Evolutionary conservation across 2,329 filamentous ascomycete genomes (phyloP).

Genomic region (Pyricularia sp.): DNA sequence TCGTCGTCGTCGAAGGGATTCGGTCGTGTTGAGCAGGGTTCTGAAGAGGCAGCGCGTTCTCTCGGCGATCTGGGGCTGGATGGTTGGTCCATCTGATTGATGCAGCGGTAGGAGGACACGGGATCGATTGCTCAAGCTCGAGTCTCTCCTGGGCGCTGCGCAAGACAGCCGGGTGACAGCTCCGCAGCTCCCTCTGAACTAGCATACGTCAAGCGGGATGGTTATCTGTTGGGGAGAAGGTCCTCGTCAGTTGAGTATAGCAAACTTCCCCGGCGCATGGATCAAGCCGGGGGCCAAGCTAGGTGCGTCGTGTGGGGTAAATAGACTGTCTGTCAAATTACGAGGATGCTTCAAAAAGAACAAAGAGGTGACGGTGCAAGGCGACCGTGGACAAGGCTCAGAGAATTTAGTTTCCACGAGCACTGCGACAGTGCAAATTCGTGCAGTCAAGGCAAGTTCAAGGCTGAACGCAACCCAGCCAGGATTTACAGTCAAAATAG

Average conservation of each 20-base stretch:
- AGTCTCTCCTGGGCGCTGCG: constrained; percentile 40
- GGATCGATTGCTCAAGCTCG: constrained; percentile 34
- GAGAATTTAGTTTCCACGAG: neutral
- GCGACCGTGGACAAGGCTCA: neutral
- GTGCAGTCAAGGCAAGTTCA: neutral
- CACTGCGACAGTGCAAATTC: neutral
- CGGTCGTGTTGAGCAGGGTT: constrained; percentile 52
- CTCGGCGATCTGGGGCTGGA: constrained; percentile 38
- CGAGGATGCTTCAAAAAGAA: neutral
- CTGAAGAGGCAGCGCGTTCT: constrained; percentile 52
- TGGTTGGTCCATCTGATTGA: constrained; percentile 45
- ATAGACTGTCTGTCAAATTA: neutral
- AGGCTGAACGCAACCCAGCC: neutral
- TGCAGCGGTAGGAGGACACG: constrained; percentile 19
- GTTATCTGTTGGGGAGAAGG: constrained; percentile 14
- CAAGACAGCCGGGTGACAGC: constrained; percentile 43
- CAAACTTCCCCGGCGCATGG: constrained; percentile 7
- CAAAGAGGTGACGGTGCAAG: neutral
- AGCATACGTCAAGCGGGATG: constrained; percentile 39
- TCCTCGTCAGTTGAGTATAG: constrained; percentile 12
- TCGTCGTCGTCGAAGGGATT: constrained; percentile 56
- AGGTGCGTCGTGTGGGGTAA: neutral
- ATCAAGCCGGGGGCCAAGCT: constrained; percentile 7
- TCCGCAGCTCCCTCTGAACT: constrained; percentile 33
- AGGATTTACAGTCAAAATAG: neutral